A percentile compares a stretch with the other conserved stretches of the same genome.
phyloP scores from a whole-genome alignment of 2,329 filamentous ascomycete species.

The Aspergillaceae sp. region DNA sequence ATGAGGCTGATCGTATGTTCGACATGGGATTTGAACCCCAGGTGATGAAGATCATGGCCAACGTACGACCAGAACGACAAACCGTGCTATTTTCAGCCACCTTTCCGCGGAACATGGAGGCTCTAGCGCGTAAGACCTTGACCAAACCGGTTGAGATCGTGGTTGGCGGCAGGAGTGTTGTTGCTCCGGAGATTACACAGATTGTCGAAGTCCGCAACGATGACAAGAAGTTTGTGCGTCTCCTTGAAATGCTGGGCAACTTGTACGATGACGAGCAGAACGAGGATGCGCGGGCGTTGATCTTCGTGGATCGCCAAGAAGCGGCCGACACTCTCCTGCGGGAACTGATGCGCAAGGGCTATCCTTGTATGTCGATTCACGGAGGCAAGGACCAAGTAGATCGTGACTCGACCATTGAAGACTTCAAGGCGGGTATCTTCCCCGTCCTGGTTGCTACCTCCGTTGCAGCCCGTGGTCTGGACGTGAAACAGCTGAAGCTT shows the following conservation, averaged over 20 bases:
- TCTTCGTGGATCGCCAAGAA: slow-evolving; percentile 89
- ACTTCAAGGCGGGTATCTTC: slow-evolving; percentile 86
- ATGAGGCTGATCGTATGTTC: slow-evolving; percentile 98
- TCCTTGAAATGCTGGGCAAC: slow-evolving; percentile 79
- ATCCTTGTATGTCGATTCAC: slow-evolving; percentile 87
- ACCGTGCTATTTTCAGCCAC: slow-evolving; percentile 95
- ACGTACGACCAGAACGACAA: slow-evolving; percentile 84
- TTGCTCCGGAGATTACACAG: slow-evolving; percentile 70
- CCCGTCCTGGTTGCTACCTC: slow-evolving; percentile 91
- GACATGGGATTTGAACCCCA: slow-evolving; percentile 99
- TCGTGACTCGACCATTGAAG: slow-evolving; percentile 80
- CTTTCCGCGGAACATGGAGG: slow-evolving; percentile 88
- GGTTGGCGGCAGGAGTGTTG: slow-evolving; percentile 72
- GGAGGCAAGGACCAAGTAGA: slow-evolving; percentile 91
- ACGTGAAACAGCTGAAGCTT: slow-evolving; percentile 91
- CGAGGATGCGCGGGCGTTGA: slow-evolving; percentile 79
- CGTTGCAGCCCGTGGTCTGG: slow-evolving; percentile 85
- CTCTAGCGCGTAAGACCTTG: slow-evolving; percentile 78
- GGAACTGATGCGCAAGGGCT: slow-evolving; percentile 73
- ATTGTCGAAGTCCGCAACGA: slow-evolving; percentile 82
- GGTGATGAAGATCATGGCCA: slow-evolving; percentile 91
- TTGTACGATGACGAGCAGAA: slow-evolving; percentile 65
- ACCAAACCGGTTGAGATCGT: slow-evolving; percentile 81
- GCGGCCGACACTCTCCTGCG: slow-evolving; percentile 73
- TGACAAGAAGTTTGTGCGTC: slow-evolving; percentile 69